Evolutionary conservation across 176 grass and related monocot species (phyloP).

Genomic region (Bothriochloa decipiens): DNA sequence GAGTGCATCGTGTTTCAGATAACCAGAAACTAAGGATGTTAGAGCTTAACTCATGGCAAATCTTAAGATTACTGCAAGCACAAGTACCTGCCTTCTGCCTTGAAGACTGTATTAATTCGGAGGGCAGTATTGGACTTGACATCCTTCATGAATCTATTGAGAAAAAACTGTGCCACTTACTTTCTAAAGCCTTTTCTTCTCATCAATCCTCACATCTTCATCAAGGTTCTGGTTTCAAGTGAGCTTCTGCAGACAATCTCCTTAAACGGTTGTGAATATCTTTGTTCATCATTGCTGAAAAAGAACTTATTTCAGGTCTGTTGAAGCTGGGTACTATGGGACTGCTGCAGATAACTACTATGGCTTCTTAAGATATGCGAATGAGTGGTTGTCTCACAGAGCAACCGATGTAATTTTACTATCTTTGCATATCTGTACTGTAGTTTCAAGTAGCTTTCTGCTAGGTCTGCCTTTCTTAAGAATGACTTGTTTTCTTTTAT

Average conservation of each 20-base stretch:
- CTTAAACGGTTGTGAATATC: slow-evolving; percentile 7
- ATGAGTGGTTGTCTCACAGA: slow-evolving; percentile 96
- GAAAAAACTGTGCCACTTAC: slow-evolving; percentile 62
- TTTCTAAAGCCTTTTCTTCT: slow-evolving; percentile 65
- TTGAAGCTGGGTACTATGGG: slow-evolving; percentile 41
- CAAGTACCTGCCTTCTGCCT: slow-evolving; percentile 67
- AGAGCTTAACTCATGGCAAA: slow-evolving; percentile 89
- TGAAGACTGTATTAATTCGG: slow-evolving; percentile 56
- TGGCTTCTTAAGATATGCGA: slow-evolving; percentile 79
- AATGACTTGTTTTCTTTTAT: slow-evolving; percentile 27
- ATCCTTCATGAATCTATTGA: slow-evolving; percentile 35
- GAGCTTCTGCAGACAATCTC: slow-evolving; percentile 28
- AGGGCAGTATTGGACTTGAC: slow-evolving; percentile 27
- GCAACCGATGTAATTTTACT: slow-evolving; percentile 86
- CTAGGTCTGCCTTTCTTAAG: slow-evolving; percentile 11
- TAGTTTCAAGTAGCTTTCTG: slow-evolving; percentile 22
- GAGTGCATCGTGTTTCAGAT: slow-evolving; percentile 56
- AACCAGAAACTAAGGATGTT: slow-evolving; percentile 70
- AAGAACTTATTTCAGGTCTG: slow-evolving; percentile 51
- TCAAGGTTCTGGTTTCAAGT: slow-evolving; percentile 55
- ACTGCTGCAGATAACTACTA: slow-evolving; percentile 60
- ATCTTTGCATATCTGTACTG: slow-evolving; percentile 35
- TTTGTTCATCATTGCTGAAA: slow-evolving; percentile 17
- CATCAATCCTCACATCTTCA: slow-evolving; percentile 54
- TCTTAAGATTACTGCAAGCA: slow-evolving; percentile 78